Base-by-base conservation (phyloP, 169 alveolate species). In the Fabrea salina region DNA sequence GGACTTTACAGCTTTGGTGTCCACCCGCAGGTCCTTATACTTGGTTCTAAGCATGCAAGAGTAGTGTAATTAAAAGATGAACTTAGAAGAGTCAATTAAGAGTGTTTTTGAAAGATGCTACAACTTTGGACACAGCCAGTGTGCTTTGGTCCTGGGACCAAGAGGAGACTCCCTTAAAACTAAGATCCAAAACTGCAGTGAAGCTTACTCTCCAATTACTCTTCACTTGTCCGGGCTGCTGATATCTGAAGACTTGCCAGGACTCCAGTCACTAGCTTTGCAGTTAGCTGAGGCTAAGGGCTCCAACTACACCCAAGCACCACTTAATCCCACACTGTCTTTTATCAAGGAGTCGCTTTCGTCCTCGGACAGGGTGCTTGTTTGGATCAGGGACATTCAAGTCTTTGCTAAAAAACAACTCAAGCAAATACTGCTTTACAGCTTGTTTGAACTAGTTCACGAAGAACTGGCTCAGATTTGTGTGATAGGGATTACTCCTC, bases 401-500 rank as follows among this genome's bases (percentile, higher is more conserved):
- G 57, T 39, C 35, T 64, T 37, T 27, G 75, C 75, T 4, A 51
- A 64, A 8, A 19, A 33, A 22, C 35, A 5, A 19, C 16, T 64
- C 2, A 64, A 64, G n/a, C 75, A 64, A 30, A 41, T 40, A 1
- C 50, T 64, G 0, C 54, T 64, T 37, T 64, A 64, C 5, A 64
- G 57, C 4, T 35, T 64, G 16, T 64, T 64, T 40, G 75, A 64
- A 35, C 54, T 64, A 2, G 51, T 64, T 37, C 75, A 64, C 41
- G 51, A 33, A 5, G 75, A 64, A 2, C 35, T 64, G 7, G 35
- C 57, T 13, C 35, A 39, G 75, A 33, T 64, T 0, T 64, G 75
- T 41, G 51, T 64, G 11, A 5, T 64, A 0, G 75, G 75, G 27
- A 39, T 64, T 16, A 64, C 75, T 0, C 27, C 27, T 64, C 49